Evolutionary conservation across 805 yeast genomes (phyloP).

Genomic region (Ogataea kodamae): DNA sequence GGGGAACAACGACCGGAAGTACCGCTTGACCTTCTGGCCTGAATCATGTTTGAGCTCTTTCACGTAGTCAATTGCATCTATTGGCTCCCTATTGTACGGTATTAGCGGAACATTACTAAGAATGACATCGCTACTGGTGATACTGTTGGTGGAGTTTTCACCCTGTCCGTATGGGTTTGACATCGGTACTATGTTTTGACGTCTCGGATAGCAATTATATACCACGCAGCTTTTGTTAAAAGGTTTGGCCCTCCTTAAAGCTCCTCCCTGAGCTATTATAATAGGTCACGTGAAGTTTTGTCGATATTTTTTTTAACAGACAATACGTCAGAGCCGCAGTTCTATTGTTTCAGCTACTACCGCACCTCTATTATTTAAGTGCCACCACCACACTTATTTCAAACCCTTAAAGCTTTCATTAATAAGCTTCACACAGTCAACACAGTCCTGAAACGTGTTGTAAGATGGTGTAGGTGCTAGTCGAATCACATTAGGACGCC

Average conservation of each 20-base stretch:
- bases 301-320: conserved; percentile 5
- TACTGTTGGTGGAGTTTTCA: conserved; percentile 2
- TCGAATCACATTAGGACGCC: conserved; percentile 87
- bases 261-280: conserved; percentile 13
- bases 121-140: conserved; percentile 5
- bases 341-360: conserved; percentile 1
- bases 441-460: conserved; percentile 69
- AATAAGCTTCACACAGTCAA: conserved; percentile 41
- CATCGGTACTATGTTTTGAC: too few species aligned
- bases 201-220: background rate
- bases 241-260: too few species aligned
- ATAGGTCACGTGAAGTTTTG: conserved; percentile 16
- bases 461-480: conserved; percentile 86
- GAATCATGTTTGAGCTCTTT: conserved; percentile 37
- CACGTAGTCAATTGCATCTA: conserved; percentile 28
- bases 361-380: conserved; percentile 1
- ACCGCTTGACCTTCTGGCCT: conserved; percentile 37
- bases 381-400: conserved; percentile 14
- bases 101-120: conserved; percentile 9
- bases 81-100: conserved; percentile 25
- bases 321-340: conserved; percentile 9
- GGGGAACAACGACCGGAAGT: conserved; percentile 69
- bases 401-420: conserved; percentile 36
- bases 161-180: background rate
- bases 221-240: too few species aligned